These are phyloP conservation scores for Elaeis guineensis DNA, from an alignment of 176 grass and related monocot species.

Conservation along the genomic window DNA sequence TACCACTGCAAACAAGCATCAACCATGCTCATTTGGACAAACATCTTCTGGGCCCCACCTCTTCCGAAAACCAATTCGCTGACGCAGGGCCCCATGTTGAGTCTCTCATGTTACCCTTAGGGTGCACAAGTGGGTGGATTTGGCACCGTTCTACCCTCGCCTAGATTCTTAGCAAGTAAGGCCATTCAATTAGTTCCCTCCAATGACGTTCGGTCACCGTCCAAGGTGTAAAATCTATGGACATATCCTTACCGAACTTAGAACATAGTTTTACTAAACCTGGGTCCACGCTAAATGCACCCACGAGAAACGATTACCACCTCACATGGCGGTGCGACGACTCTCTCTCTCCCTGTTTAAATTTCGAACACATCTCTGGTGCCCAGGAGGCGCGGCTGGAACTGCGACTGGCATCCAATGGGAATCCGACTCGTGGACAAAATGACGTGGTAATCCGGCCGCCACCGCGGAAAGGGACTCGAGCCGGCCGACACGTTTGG, in stretches of 20 bases:
- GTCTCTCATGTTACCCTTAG: neutral
- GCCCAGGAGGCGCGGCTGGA: neutral
- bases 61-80: too few species aligned
- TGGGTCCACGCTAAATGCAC: neutral
- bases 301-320: neutral
- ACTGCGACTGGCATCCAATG: conserved; percentile 4
- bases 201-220: neutral
- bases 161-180: neutral
- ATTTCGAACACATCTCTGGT: neutral
- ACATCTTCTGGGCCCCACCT: too few species aligned
- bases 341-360: neutral
- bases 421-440: neutral
- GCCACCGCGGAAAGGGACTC: conserved; percentile 36
- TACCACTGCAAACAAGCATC: too few species aligned
- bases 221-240: neutral
- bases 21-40: too few species aligned
- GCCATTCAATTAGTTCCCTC: neutral
- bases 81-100: neutral
- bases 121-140: neutral
- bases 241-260: too few species aligned
- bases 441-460: conserved; percentile 21
- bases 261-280: too few species aligned
- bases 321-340: conserved; percentile 4
- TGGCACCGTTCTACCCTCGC: neutral
- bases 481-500: conserved; percentile 4